These are phyloP conservation scores for Ascochyta clinopodiicola DNA, from an alignment of 2,329 filamentous ascomycete genomes.

Conservation along the genomic window DNA sequence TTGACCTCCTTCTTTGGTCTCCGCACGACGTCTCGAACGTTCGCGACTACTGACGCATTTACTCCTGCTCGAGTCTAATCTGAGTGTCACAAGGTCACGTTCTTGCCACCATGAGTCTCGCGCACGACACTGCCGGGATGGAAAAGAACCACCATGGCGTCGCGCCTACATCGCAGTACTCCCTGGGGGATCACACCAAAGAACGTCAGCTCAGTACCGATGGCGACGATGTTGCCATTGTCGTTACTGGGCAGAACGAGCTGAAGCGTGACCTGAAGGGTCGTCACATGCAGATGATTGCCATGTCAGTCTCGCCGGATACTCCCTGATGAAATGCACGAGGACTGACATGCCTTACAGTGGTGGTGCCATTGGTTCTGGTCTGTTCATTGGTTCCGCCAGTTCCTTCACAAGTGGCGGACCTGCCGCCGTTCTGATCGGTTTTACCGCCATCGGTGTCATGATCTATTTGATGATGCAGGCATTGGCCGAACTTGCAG, in stretches of 20 bases:
- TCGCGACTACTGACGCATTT: not conserved
- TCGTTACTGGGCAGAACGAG: slow-evolving; percentile 2
- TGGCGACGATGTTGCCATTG: slow-evolving; percentile 5
- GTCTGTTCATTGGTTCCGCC: slow-evolving; percentile 64
- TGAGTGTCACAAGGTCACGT: not conserved
- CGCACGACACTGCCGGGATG: slow-evolving; percentile 8
- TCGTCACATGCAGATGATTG: slow-evolving; percentile 66
- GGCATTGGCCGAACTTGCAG: slow-evolving; percentile 51
- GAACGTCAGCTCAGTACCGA: slow-evolving; percentile 2
- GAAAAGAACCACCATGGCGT: not conserved
- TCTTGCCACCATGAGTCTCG: not conserved
- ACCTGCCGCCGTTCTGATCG: slow-evolving; percentile 22
- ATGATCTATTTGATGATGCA: slow-evolving; percentile 43
- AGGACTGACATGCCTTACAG: slow-evolving; percentile 4
- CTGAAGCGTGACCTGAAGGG: slow-evolving; percentile 48
- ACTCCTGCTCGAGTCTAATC: not conserved
- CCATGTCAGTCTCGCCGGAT: slow-evolving; percentile 46
- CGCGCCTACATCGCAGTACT: not conserved
- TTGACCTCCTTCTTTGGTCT: not conserved
- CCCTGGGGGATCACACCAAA: slow-evolving; percentile 3
- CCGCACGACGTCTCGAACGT: not conserved
- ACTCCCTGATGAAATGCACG: not conserved
- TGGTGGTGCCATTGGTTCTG: slow-evolving; percentile 64
- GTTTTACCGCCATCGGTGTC: slow-evolving; percentile 11
- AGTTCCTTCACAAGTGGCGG: slow-evolving; percentile 18